phyloP scores from a whole-genome alignment of 371 early-diverging fungal species.

The Mortierella sp. region DNA sequence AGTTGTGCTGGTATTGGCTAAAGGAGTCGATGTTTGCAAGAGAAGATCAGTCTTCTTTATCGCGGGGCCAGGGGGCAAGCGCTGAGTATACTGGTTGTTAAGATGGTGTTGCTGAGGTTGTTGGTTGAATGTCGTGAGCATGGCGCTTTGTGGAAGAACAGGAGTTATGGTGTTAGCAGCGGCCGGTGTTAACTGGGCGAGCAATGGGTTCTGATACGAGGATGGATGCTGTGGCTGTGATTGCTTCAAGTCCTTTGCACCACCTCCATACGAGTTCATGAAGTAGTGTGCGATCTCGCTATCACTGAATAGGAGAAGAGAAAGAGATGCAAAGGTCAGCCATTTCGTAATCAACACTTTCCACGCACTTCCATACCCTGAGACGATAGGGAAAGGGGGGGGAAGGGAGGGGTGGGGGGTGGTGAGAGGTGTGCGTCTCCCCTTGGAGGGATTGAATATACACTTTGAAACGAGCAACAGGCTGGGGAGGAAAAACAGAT shows the following conservation, averaged over 20 bases:
- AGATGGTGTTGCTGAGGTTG: constrained; percentile 50
- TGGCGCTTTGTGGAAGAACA: constrained; percentile 24
- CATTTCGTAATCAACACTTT: background rate
- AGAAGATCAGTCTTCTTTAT: constrained; percentile 33
- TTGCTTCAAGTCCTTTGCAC: constrained; percentile 31
- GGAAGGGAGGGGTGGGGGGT: constrained; percentile 2
- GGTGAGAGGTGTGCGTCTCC: no score
- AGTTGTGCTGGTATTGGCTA: constrained; percentile 15
- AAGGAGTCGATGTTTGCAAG: constrained; percentile 22
- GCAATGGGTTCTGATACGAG: constrained; percentile 9
- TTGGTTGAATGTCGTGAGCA: constrained; percentile 50
- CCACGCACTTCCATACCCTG: background rate
- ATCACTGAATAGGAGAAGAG: background rate
- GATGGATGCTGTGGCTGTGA: constrained; percentile 24
- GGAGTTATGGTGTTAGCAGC: constrained; percentile 18
- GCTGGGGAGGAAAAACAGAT: no score
- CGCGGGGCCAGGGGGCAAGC: constrained; percentile 24
- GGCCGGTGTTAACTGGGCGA: constrained; percentile 15
- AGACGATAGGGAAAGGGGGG: background rate
- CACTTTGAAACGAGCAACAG: no score
- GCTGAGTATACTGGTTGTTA: constrained; percentile 45
- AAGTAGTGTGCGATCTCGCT: constrained; percentile 11
- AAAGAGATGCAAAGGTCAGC: background rate
- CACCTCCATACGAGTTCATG: constrained; percentile 40
- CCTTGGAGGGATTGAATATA: no score